Percentiles rank a stretch among this genome's conserved stretches.
Evolutionary conservation across 331 rosid genomes (phyloP).

Genomic region (Rosa hybrid): DNA sequence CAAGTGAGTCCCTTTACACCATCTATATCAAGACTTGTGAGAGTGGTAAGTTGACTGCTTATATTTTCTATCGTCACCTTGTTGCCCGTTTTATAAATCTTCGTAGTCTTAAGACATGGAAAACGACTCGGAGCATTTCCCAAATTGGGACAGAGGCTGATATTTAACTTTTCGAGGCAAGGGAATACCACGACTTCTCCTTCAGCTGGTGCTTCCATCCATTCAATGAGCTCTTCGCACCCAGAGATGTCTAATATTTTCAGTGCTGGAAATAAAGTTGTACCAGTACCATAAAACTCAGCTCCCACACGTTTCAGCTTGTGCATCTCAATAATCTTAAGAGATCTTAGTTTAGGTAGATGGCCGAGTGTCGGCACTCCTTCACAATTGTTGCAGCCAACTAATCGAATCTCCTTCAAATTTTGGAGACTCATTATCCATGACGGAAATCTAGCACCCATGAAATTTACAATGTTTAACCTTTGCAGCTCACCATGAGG

Average conservation of each 20-base stretch:
- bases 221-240: not conserved
- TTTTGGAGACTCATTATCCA: not conserved
- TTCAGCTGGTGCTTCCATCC: not conserved
- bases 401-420: not conserved
- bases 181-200: not conserved
- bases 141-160: not conserved
- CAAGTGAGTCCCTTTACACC: too few species aligned
- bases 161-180: not conserved
- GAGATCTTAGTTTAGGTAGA: not conserved
- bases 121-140: not conserved
- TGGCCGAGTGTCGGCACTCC: not conserved
- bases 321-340: not conserved
- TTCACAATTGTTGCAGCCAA: not conserved
- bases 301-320: not conserved
- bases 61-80: too few species aligned
- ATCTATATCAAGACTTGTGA: too few species aligned
- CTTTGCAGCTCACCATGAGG: not conserved
- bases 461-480: not conserved
- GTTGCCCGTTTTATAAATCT: not conserved
- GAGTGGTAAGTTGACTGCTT: too few species aligned
- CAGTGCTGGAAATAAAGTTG: not conserved
- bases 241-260: accelerated
- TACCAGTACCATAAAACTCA: not conserved
- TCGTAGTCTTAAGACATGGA: not conserved
- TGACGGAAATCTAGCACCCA: not conserved